A percentile compares a stretch with the other conserved stretches of the same genome.
phyloP scores from a whole-genome alignment of 768 basidiomycete species.

The Termitomyces sp. region DNA sequence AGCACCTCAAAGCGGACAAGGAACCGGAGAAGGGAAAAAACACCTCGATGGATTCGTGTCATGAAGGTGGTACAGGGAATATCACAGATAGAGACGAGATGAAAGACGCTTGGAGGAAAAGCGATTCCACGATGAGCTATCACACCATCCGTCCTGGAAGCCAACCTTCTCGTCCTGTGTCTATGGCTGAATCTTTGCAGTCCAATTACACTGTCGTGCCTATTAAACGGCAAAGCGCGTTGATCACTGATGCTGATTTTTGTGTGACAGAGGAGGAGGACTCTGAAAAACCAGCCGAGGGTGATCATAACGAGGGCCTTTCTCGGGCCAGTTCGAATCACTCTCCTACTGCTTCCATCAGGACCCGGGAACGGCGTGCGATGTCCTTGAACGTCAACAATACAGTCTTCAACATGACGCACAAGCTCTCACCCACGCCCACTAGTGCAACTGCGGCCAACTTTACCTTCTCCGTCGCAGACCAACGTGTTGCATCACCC shows the following conservation, averaged over 20 bases:
- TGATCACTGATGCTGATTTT: slow-evolving; percentile 64
- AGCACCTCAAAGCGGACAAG: slow-evolving; percentile 13
- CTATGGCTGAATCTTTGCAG: slow-evolving; percentile 71
- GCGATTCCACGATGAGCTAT: slow-evolving; percentile 77
- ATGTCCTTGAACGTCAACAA: slow-evolving; percentile 53
- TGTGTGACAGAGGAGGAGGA: slow-evolving; percentile 52
- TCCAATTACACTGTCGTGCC: slow-evolving; percentile 70
- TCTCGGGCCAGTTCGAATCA: slow-evolving; percentile 9
- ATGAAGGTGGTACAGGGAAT: slow-evolving; percentile 2
- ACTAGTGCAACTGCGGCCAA: slow-evolving; percentile 24
- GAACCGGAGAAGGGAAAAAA: slow-evolving; percentile 2
- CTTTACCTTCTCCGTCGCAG: slow-evolving; percentile 28
- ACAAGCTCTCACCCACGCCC: slow-evolving; percentile 19
- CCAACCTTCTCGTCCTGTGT: slow-evolving; percentile 65
- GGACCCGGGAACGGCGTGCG: slow-evolving; percentile 53
- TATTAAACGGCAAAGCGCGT: slow-evolving; percentile 59
- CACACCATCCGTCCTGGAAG: slow-evolving; percentile 59
- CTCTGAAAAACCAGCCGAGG: slow-evolving; percentile 4
- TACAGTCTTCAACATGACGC: slow-evolving; percentile 16
- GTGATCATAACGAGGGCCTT: neutral
- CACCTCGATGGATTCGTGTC: neutral
- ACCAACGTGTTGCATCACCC: slow-evolving; percentile 27
- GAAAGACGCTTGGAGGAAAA: slow-evolving; percentile 77
- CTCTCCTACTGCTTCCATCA: slow-evolving; percentile 41
- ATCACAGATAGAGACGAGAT: slow-evolving; percentile 27